Evolutionary conservation across 2,329 filamentous ascomycete species (phyloP).

Genomic region (Thelonectria discophora): DNA sequence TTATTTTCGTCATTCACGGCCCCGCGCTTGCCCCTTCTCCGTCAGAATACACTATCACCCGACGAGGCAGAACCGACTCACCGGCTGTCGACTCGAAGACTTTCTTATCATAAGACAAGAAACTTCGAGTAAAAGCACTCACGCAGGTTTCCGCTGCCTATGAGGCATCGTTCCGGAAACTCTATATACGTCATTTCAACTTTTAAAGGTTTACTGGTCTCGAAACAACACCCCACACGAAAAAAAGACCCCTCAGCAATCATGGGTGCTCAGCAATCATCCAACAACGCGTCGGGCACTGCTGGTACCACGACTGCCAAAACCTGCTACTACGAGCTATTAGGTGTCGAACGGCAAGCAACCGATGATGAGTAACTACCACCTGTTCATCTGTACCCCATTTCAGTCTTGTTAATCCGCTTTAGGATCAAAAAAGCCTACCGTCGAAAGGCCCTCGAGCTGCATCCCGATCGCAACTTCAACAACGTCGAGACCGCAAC

Average conservation of each 20-base stretch:
- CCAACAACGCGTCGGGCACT: constrained; percentile 48
- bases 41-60: background rate
- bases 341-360: constrained; percentile 76
- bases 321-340: constrained; percentile 86
- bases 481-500: constrained; percentile 87
- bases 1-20: background rate
- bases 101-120: background rate
- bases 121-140: background rate
- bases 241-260: background rate
- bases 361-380: constrained; percentile 78
- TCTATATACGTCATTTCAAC: no score
- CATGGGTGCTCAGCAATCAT: constrained; percentile 68
- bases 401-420: constrained; percentile 15
- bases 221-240: background rate
- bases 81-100: background rate
- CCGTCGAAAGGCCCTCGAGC: constrained; percentile 85
- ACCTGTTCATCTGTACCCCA: background rate
- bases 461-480: constrained; percentile 95
- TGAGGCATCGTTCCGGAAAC: no score
- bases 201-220: background rate
- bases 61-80: background rate
- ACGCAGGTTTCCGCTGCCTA: background rate
- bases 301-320: constrained; percentile 58
- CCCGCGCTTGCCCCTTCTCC: constrained; percentile 8
- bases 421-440: constrained; percentile 91